These are phyloP conservation scores for Trebouxia sp. DNA, from an alignment of 139 green algal species.

Conservation along the genomic window DNA sequence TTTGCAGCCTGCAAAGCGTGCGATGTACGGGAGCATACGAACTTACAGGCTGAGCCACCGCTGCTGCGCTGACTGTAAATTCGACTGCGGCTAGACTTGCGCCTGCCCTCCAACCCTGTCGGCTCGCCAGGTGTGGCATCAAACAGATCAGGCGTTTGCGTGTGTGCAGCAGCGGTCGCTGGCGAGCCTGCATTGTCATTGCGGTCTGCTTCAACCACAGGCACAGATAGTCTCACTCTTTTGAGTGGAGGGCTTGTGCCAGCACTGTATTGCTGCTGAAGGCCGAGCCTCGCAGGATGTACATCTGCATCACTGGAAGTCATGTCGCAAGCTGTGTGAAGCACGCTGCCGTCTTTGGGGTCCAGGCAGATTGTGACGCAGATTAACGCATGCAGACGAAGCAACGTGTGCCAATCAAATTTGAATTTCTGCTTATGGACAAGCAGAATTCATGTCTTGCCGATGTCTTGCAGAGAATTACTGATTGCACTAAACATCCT, in stretches of 20 bases:
- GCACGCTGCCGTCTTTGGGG: too few relatives aligned
- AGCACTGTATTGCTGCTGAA: too few relatives aligned
- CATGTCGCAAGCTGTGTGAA: too few relatives aligned
- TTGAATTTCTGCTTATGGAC: too few relatives aligned
- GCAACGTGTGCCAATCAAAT: too few relatives aligned
- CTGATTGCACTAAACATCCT: too few relatives aligned
- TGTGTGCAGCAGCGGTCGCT: background rate
- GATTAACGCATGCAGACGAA: too few relatives aligned
- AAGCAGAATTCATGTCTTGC: too few relatives aligned
- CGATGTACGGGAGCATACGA: background rate
- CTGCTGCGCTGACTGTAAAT: conserved; percentile 3
- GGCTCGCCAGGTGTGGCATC: conserved; percentile 1
- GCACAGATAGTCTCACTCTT: background rate
- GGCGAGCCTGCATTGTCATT: background rate
- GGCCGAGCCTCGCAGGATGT: too few relatives aligned
- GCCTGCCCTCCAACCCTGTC: background rate
- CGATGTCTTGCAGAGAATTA: too few relatives aligned
- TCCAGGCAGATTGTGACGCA: too few relatives aligned
- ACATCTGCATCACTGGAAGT: too few relatives aligned
- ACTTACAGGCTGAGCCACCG: background rate
- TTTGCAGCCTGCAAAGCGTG: background rate
- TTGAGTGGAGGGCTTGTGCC: background rate
- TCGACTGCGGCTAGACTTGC: conserved; percentile 17
- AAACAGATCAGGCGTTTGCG: background rate
- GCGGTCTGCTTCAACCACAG: background rate